These are phyloP conservation scores for Dioscorea dumetorum DNA, from an alignment of 106 monocot species.

Conservation along the genomic window DNA sequence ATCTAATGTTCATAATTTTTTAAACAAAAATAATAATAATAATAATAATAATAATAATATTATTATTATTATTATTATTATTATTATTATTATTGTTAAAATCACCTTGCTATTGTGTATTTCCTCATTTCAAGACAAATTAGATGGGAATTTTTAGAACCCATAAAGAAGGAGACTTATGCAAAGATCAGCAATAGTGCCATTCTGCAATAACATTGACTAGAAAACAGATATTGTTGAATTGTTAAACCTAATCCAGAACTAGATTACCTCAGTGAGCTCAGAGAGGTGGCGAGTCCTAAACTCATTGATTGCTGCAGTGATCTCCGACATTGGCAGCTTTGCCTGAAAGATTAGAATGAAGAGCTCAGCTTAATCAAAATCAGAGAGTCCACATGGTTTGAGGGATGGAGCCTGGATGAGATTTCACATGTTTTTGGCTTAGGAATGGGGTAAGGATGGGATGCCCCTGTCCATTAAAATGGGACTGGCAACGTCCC, in stretches of 20 bases:
- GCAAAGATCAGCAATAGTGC: too few relatives aligned
- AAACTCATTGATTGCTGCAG: slow-evolving; percentile 91
- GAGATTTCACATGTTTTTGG: too few relatives aligned
- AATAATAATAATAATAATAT: too few relatives aligned
- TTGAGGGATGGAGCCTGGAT: too few relatives aligned
- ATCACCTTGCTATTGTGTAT: neutral
- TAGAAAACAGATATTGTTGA: neutral
- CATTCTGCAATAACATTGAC: neutral
- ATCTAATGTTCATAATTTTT: neutral
- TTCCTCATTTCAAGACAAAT: too few relatives aligned
- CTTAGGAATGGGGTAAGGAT: too few relatives aligned
- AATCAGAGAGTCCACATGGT: neutral
- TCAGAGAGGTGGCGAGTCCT: slow-evolving; percentile 94
- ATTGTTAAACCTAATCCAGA: neutral
- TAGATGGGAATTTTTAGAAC: too few relatives aligned
- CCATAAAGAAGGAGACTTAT: too few relatives aligned
- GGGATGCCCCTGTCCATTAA: too few relatives aligned
- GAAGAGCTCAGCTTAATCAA: neutral
- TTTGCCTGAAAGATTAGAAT: slow-evolving; percentile 47
- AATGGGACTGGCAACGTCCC: too few relatives aligned
- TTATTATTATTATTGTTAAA: neutral
- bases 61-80: neutral
- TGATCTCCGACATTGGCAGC: slow-evolving; percentile 86
- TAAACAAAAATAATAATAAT: neutral
- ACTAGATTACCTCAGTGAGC: slow-evolving; percentile 73